Percentiles rank a stretch among this genome's conserved stretches.
Conservation (phyloP, 2,329 filamentous ascomycete species). For the Parascedosporium putredinis region DNA sequence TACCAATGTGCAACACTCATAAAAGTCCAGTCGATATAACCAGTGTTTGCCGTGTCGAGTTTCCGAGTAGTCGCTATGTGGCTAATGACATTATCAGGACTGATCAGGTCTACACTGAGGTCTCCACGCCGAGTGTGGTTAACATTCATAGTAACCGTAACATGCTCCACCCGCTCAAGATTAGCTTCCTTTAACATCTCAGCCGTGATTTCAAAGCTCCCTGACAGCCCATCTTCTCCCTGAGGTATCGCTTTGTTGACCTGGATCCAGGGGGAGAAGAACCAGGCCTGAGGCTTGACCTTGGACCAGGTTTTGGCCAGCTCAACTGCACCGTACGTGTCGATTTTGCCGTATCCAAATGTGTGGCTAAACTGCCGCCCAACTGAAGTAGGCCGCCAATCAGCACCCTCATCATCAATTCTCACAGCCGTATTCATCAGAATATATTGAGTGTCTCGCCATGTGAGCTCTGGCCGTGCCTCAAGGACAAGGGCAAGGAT, state of each 20-base stretch:
- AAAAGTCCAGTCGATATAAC: slow-evolving; percentile 95
- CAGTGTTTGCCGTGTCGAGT: slow-evolving; percentile 52
- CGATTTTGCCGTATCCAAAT: slow-evolving; percentile 92
- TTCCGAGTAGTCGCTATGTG: slow-evolving; percentile 70
- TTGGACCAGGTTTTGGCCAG: slow-evolving; percentile 74
- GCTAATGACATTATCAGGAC: slow-evolving; percentile 70
- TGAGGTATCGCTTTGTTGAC: slow-evolving; percentile 80
- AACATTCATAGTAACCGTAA: slow-evolving; percentile 96
- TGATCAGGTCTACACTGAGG: slow-evolving; percentile 82
- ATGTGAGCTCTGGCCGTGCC: slow-evolving; percentile 74
- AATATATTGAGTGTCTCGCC: slow-evolving; percentile 92
- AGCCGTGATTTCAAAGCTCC: slow-evolving; percentile 70
- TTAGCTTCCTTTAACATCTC: slow-evolving; percentile 77
- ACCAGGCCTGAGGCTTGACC: slow-evolving; percentile 95
- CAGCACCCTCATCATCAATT: slow-evolving; percentile 54
- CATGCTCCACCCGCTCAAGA: slow-evolving; percentile 78
- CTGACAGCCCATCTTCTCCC: slow-evolving; percentile 67
- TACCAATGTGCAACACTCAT: slow-evolving; percentile 97
- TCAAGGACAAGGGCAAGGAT: slow-evolving; percentile 83
- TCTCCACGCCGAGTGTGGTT: slow-evolving; percentile 81
- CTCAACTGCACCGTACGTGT: slow-evolving; percentile 77
- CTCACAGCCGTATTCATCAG: slow-evolving; percentile 75
- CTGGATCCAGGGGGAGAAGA: slow-evolving; percentile 84
- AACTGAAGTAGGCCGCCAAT: slow-evolving; percentile 70
- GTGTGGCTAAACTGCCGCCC: slow-evolving; percentile 88